These are phyloP conservation scores for Vitis hybrid DNA, from an alignment of 177 flowering plant species.

Conservation along the genomic window DNA sequence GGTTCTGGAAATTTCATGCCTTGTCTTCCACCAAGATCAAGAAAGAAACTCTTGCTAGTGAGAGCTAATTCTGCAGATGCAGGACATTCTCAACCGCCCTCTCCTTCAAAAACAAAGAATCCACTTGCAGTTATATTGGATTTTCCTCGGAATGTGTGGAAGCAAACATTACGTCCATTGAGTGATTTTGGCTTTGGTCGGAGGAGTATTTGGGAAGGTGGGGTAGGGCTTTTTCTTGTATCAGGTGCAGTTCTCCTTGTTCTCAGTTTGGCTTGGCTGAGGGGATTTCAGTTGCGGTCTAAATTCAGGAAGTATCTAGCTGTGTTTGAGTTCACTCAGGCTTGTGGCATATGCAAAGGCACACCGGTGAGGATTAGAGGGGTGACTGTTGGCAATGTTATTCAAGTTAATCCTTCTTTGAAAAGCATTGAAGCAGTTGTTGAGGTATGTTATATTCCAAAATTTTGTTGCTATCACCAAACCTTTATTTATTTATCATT, in stretches of 20 bases:
- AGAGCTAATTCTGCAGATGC: constrained; percentile 48
- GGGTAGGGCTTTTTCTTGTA: constrained; percentile 83
- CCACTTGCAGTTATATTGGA: constrained; percentile 58
- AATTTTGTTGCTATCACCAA: too few species aligned
- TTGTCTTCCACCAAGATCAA: constrained; percentile 31
- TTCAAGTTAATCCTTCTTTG: constrained; percentile 80
- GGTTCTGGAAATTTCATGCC: constrained; percentile 34
- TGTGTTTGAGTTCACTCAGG: constrained; percentile 80
- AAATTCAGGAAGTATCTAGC: constrained; percentile 72
- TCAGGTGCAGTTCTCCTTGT: constrained; percentile 75
- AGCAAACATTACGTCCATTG: constrained; percentile 70
- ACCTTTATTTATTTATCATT: too few species aligned
- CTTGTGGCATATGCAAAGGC: constrained; percentile 80
- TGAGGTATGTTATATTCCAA: constrained; percentile 52
- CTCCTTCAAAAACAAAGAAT: constrained; percentile 45
- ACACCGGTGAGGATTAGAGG: constrained; percentile 96
- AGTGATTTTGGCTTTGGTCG: constrained; percentile 92
- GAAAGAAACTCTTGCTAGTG: constrained; percentile 25
- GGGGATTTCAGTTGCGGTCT: constrained; percentile 72
- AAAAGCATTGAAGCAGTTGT: constrained; percentile 77
- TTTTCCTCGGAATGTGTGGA: constrained; percentile 67
- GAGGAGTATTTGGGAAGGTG: constrained; percentile 96
- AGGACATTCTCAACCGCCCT: constrained; percentile 34
- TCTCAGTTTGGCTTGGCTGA: constrained; percentile 80
- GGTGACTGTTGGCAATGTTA: constrained; percentile 83